Percentiles rank a stretch among this genome's conserved stretches.
Evolutionary conservation across 352 stramenopile genomes (phyloP).

Genomic region (Phytophthora sp.): DNA sequence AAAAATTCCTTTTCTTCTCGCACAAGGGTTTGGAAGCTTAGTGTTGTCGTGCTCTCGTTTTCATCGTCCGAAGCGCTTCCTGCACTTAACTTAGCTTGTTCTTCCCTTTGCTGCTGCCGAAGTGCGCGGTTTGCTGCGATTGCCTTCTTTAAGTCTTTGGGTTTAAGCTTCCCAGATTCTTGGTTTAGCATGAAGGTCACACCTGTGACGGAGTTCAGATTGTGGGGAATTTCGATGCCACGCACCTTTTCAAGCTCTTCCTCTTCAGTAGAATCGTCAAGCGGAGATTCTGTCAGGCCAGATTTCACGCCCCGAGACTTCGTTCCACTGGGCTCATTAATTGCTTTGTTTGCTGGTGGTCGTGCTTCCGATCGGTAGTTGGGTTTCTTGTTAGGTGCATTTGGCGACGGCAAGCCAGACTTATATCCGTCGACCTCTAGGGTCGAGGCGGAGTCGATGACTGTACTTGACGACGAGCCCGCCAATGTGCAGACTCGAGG

Average conservation of each 20-base stretch:
- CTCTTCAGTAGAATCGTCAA: conserved; percentile 10
- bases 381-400: conserved; percentile 8
- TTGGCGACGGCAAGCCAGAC: background rate
- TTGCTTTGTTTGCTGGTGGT: conserved; percentile 4
- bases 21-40: conserved; percentile 64
- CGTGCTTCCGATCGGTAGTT: conserved; percentile 1
- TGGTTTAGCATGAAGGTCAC: conserved; percentile 91
- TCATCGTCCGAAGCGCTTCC: conserved; percentile 6
- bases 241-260: conserved; percentile 44
- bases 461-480: conserved; percentile 60
- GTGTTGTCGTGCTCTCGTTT: conserved; percentile 20
- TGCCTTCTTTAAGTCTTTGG: conserved; percentile 89
- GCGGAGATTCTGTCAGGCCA: conserved; percentile 5
- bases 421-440: conserved; percentile 5
- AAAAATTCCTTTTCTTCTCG: conserved; percentile 55
- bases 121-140: conserved; percentile 82
- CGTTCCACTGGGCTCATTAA: background rate
- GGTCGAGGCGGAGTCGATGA: background rate
- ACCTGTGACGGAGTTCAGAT: conserved; percentile 61
- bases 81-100: conserved; percentile 54
- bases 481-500: conserved; percentile 65
- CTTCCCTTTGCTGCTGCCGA: conserved; percentile 64
- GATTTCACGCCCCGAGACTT: conserved; percentile 10
- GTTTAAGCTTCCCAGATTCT: conserved; percentile 88
- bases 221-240: conserved; percentile 69